Conservation (phyloP, 805 yeast genomes). For the Clavispora fructus region DNA sequence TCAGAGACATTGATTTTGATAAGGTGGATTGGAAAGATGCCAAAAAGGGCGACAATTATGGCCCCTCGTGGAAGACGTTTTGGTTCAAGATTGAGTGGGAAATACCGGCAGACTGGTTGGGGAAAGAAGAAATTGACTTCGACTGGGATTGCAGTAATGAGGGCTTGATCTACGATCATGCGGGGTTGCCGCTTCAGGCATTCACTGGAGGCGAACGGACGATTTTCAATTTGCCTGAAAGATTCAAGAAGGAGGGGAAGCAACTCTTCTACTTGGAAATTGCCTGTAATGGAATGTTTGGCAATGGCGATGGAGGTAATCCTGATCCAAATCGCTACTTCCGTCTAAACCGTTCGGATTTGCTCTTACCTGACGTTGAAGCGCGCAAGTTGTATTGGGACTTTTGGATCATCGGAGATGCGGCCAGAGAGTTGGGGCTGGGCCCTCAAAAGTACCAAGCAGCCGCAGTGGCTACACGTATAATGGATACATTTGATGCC, state of each 20-base stretch:
- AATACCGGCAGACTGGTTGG: conserved; percentile 59
- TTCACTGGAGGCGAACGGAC: conserved; percentile 83
- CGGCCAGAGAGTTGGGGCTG: conserved; percentile 72
- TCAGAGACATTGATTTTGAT: conserved; percentile 49
- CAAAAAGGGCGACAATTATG: conserved; percentile 69
- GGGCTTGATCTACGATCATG: conserved; percentile 66
- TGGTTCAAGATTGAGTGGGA: conserved; percentile 74
- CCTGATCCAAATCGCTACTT: conserved; percentile 74
- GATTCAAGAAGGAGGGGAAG: conserved; percentile 44
- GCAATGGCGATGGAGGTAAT: conserved; percentile 58
- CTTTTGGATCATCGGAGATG: conserved; percentile 85
- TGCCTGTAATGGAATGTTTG: conserved; percentile 94
- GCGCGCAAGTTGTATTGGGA: conserved; percentile 77
- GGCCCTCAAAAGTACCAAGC: conserved; percentile 80
- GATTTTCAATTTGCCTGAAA: conserved; percentile 53
- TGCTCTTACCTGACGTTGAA: conserved; percentile 72
- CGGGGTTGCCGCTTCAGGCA: conserved; percentile 74
- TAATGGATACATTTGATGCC: conserved; percentile 81
- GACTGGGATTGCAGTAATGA: conserved; percentile 88
- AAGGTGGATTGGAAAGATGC: conserved; percentile 48
- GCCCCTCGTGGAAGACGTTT: conserved; percentile 96
- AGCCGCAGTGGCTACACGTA: conserved; percentile 68
- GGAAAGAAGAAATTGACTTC: conserved; percentile 48
- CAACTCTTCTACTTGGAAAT: conserved; percentile 79
- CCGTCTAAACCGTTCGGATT: conserved; percentile 61